These are phyloP conservation scores for sorghum (Sorghum bicolor) DNA, from an alignment of 176 grass and related monocot species.

Conservation along the genomic window DNA sequence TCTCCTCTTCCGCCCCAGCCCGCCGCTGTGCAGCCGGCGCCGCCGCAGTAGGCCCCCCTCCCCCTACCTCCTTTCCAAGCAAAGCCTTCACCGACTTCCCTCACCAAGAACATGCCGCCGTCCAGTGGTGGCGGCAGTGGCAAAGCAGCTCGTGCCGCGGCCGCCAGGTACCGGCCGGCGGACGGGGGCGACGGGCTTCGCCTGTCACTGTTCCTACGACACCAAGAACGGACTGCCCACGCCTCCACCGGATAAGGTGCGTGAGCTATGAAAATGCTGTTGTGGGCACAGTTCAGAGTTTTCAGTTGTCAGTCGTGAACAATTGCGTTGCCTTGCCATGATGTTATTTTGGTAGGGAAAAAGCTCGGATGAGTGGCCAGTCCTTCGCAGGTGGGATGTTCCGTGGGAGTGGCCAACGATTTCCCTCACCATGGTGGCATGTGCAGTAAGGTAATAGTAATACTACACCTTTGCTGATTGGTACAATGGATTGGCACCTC, in stretches of 20 bases:
- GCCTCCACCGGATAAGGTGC: conserved; percentile 39
- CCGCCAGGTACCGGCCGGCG: background rate
- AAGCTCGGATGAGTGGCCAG: conserved; percentile 45
- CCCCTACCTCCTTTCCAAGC: background rate
- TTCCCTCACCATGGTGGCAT: conserved; percentile 81
- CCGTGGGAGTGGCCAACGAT: conserved; percentile 88
- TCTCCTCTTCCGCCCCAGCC: background rate
- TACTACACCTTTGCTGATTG: background rate
- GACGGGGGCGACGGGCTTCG: background rate
- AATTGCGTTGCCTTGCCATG: background rate
- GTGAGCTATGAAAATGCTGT: background rate
- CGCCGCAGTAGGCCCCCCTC: background rate
- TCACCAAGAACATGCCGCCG: background rate
- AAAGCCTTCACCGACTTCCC: background rate
- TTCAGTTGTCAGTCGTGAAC: background rate
- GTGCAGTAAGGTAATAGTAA: conserved; percentile 54
- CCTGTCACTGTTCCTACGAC: conserved; percentile 34
- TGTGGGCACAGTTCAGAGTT: background rate
- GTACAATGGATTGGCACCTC: background rate
- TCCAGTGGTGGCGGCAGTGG: background rate
- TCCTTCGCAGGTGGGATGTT: conserved; percentile 77
- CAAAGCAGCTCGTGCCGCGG: background rate
- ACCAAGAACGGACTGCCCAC: conserved; percentile 1
- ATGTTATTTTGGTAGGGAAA: conserved; percentile 13
- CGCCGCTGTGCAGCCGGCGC: background rate